Evolutionary conservation across 441 rosid species (phyloP), one percentile per base, ranked within the genome.

Genomic region (Pelargonium myrrhifolium): DNA sequence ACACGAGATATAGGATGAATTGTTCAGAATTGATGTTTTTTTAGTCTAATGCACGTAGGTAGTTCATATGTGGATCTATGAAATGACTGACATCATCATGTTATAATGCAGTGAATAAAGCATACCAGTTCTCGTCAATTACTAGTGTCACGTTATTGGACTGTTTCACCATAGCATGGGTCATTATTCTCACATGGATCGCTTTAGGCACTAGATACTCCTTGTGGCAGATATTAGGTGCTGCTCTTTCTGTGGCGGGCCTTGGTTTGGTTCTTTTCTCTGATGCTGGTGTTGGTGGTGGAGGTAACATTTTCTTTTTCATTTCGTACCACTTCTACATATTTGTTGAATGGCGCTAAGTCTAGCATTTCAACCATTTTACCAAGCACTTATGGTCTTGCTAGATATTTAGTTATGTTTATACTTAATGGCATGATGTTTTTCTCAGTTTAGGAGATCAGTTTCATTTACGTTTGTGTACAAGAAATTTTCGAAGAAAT

Each of bases 71-170:
- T 9, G 5, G 15, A 49, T 4, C 47, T 42, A 49, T 49, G 18
- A 49, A 49, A 49, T n/a, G 55, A 49, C 12, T 60, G 51, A 35
- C 39, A 55, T 70, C 9, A 4, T 73, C 12, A 12, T 51, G 26
- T 3, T 62, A 62, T 70, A 59, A 26, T 71, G 77, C 78, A 88
- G 91, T 78, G 55, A 86, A 88, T 58, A 73, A 83, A 68, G 90
- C 91, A 66, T 88, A 20, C 72, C 91, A 83, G 74, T 88, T n/a
- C 79, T 76, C 94, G 11, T 88, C 94, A 15, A 75, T 83, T 51
- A 84, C 91, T 1, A 86, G 87, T 39, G 91, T 88, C 70, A 81
- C 93, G 7, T 66, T 88, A 39, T 64, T 86, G 82, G 89, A 86
- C 64, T 84, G 87, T 76, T 84, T 68, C 62, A 77, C 89, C 28